Base-by-base conservation (phyloP, 2,329 filamentous ascomycete genomes). In the Arthrobotrys entomopaga region DNA sequence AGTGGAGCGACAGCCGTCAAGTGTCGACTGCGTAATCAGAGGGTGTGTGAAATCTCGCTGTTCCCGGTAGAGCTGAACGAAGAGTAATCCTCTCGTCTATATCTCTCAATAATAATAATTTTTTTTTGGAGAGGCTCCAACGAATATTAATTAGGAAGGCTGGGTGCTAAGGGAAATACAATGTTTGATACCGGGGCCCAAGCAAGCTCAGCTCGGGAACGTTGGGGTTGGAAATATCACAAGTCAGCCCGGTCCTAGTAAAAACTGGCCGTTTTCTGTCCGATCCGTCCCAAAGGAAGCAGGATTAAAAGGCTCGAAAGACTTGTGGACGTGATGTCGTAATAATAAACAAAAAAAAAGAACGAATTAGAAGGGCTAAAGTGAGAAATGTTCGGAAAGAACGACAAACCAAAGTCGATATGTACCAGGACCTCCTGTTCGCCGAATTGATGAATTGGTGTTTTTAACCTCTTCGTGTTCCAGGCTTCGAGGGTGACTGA, bases 121-220 rank as follows among this genome's bases (percentile, higher is more conserved):
- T n/a, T 65, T 46, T 40, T 29, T 56, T 24, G 24, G 13, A 16
- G 22, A 53, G 38, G 22, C 54, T 2, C 6, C 29, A 53, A 66
- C 67, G 70, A 67, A 34, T 34, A 34, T 34, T 34, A 34, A 74
- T 58, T 74, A 13, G 58, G 70, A 74, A 74, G 70, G 70, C 70
- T 74, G 70, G 70, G 46, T 46, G 42, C 8, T 67, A 63, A 57
- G 20, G 24, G 49, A 46, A 65, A 66, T n/a, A 60, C 26, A 43
- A 58, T 73, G 63, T 74, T 67, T 73, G 56, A 67, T 74, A 74
- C 70, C 63, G 63, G 70, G 70, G 70, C 61, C 59, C 16, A 61
- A 38, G 57, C 49, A 19, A 26, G 24, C 50, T 48, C 15, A 59
- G 64, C 60, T 67, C 63, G 57, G 70, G 63, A 63, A 57, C 50